Conservation (phyloP, 106 monocot genomes). For the Platanthera guangdongensis region DNA sequence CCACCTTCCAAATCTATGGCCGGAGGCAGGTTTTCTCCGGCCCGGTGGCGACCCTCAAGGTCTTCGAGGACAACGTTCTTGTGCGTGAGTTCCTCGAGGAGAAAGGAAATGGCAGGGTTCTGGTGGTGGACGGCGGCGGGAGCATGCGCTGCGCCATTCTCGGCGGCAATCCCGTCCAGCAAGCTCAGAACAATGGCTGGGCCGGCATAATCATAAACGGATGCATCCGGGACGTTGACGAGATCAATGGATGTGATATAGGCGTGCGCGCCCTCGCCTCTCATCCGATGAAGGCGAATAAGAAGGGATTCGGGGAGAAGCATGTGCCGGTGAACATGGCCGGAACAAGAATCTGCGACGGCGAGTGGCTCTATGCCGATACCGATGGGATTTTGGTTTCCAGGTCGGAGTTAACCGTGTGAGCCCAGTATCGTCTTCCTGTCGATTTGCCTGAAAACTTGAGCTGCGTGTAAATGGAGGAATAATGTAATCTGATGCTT, state of each 20-base stretch:
- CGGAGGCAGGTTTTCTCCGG: constrained; percentile 19
- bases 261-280: constrained; percentile 23
- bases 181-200: constrained; percentile 28
- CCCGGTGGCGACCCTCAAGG: constrained; percentile 25
- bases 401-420: constrained; percentile 18
- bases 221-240: constrained; percentile 27
- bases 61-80: constrained; percentile 21
- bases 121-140: constrained; percentile 23
- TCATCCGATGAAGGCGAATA: constrained; percentile 26
- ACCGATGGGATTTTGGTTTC: constrained; percentile 18
- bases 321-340: constrained; percentile 21
- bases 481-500: constrained; percentile 5
- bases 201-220: constrained; percentile 23
- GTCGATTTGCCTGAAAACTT: not conserved
- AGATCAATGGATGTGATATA: constrained; percentile 26
- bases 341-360: constrained; percentile 20
- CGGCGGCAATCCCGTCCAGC: constrained; percentile 22
- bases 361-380: constrained; percentile 24
- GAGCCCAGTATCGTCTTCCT: not conserved
- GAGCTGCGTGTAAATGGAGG: not conserved
- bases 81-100: constrained; percentile 23
- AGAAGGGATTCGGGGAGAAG: constrained; percentile 15
- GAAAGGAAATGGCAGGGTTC: constrained; percentile 22
- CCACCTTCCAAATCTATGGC: constrained; percentile 23
- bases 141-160: constrained; percentile 21